Evolutionary conservation across 768 basidiomycete species (phyloP).

Genomic region (Cyathus striatus): DNA sequence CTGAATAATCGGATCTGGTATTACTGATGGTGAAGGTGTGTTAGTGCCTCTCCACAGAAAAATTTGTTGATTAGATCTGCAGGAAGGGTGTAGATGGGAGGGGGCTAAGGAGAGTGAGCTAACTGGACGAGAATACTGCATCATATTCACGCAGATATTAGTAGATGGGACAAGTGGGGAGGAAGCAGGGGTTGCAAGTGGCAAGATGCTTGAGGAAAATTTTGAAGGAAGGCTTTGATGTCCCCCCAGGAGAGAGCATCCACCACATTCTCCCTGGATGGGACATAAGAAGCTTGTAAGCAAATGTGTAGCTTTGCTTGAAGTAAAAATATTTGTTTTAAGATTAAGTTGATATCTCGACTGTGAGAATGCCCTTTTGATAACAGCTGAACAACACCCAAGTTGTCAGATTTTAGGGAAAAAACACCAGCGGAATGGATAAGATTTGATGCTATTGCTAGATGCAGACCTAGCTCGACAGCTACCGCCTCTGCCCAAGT

Average conservation of each 20-base stretch:
- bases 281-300: background rate
- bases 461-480: background rate
- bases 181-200: background rate
- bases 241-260: background rate
- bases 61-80: background rate
- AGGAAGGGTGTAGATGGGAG: background rate
- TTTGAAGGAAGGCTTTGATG: background rate
- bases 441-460: background rate
- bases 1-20: background rate
- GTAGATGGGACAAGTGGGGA: too few relatives aligned
- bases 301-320: background rate
- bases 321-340: background rate
- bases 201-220: background rate
- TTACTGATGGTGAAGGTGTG: background rate
- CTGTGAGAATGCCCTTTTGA: background rate
- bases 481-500: constrained; percentile 11
- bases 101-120: too few relatives aligned
- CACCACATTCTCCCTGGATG: background rate
- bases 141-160: too few relatives aligned
- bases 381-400: background rate
- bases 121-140: too few relatives aligned
- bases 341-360: background rate
- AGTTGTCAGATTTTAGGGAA: background rate
- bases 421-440: background rate
- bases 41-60: background rate